Base-by-base conservation (phyloP, 1,284 basidiomycete species). In the Tylopilus sp. region DNA sequence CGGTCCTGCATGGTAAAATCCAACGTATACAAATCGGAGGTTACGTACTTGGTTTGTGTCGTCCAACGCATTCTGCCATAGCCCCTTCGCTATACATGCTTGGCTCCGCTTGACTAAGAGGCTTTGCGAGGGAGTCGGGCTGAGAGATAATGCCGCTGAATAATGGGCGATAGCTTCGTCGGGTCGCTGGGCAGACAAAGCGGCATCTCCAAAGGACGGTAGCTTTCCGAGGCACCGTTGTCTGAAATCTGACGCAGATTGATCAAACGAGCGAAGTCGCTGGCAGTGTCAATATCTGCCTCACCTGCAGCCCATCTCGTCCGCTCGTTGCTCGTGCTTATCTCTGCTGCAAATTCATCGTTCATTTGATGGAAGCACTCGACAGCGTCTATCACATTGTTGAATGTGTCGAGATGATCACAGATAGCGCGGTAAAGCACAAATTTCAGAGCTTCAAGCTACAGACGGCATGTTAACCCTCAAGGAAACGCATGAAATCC, bases 171-270 rank as follows among this genome's bases (percentile, higher is more conserved):
- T 29, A 9, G 58, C 66, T 1, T 53, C 32, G 6, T 65, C 59
- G 9, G 61, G 7, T 19, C 4, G 39, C 8, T 16, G 6, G 9
- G 18, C 19, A 10, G 8, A 8, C 47, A 26, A 22, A 0, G 66
- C 53, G 1, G 6, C 9, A 44, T 67, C 60, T 4, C 56, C 66
- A 3, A 59, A 18, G 8, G 6, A n/a, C 7, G 29, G 56, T 7
- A 67, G 22, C 12, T 44, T 62, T 12, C 1, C 4, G 3, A 9
- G 4, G 18, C 38, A 67, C 19, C 52, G 65, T 1, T 1, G 12
- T 7, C 2, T 62, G 26, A 67, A 67, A 10, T 38, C 65, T 67
- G 22, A 39, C 7, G 44, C 22, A n/a, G 10, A n/a, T 12, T n/a
- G 5, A n/a, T 47, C 44, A 47, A n/a, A n/a, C n/a, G n/a, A n/a